Conservation (phyloP, 2,329 filamentous ascomycete species). For the Fusarium mundagurra region DNA sequence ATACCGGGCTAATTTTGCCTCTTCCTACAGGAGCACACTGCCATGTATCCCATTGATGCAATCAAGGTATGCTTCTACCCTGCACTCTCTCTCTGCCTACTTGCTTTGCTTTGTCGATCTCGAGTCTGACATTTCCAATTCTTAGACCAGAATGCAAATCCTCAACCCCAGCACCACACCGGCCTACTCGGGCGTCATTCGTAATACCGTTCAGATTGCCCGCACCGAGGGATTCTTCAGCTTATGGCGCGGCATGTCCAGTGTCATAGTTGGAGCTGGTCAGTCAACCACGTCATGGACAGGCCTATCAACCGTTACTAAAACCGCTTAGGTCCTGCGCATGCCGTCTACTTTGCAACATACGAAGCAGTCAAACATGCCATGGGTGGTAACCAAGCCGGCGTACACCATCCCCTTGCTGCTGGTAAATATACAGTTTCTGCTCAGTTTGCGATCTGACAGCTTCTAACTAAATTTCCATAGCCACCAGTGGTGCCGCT, state of each 20-base stretch:
- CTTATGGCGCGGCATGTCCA: constrained; percentile 96
- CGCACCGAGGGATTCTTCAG: constrained; percentile 88
- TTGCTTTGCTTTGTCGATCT: not conserved
- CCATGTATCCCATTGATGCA: constrained; percentile 98
- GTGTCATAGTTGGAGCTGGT: constrained; percentile 96
- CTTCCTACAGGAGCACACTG: constrained; percentile 83
- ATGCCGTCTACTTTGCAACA: constrained; percentile 97
- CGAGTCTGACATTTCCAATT: constrained; percentile 30
- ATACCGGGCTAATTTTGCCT: constrained; percentile 29
- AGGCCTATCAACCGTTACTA: constrained; percentile 5
- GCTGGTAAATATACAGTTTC: constrained; percentile 70
- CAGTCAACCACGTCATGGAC: constrained; percentile 47
- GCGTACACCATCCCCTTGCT: constrained; percentile 90
- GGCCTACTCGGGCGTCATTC: constrained; percentile 88
- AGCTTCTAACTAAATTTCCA: constrained; percentile 17
- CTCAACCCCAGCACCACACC: constrained; percentile 83
- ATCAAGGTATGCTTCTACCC: constrained; percentile 76
- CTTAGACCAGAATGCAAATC: constrained; percentile 96
- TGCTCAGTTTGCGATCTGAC: not conserved
- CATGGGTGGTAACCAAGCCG: constrained; percentile 89
- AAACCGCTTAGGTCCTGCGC: constrained; percentile 79
- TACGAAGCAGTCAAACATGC: constrained; percentile 97
- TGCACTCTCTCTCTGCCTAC: not conserved
- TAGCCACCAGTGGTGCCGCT: constrained; percentile 91
- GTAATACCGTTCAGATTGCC: constrained; percentile 92